These are phyloP conservation scores for Vigna reflexopilosa DNA, from an alignment of 306 rosid species.

Conservation along the genomic window DNA sequence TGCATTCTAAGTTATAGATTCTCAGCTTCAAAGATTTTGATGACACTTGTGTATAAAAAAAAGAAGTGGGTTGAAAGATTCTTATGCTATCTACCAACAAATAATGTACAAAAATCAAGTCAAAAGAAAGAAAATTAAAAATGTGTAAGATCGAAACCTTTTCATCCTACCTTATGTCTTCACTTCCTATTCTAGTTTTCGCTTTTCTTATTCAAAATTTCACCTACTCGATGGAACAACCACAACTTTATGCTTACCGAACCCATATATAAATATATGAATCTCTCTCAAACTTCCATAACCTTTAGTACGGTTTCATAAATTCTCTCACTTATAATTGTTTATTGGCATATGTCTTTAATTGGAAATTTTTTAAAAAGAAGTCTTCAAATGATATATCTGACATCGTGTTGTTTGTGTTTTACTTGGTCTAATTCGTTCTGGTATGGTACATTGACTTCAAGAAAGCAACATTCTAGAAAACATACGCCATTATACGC, in stretches of 20 bases:
- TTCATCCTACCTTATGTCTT: neutral
- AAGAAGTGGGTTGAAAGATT: slow-evolving; percentile 18
- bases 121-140: neutral
- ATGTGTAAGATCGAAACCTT: slow-evolving; percentile 16
- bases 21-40: neutral
- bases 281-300: slow-evolving; percentile 26
- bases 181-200: slow-evolving; percentile 24
- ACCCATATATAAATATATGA: neutral
- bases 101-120: slow-evolving; percentile 14
- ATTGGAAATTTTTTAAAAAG: neutral
- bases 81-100: slow-evolving; percentile 26
- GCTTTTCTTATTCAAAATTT: slow-evolving; percentile 7
- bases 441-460: slow-evolving; percentile 34
- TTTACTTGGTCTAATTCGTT: slow-evolving; percentile 42
- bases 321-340: slow-evolving; percentile 12
- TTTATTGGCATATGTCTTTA: slow-evolving; percentile 10
- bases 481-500: slow-evolving; percentile 2
- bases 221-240: slow-evolving; percentile 21
- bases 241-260: slow-evolving; percentile 9
- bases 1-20: neutral
- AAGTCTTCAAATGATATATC: neutral
- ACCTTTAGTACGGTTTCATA: slow-evolving; percentile 6
- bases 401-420: slow-evolving; percentile 28
- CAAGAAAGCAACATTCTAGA: slow-evolving; percentile 43
- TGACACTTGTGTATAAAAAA: neutral